Conservation (phyloP, 768 basidiomycete genomes). For the Lepiota brunneoincarnata region DNA sequence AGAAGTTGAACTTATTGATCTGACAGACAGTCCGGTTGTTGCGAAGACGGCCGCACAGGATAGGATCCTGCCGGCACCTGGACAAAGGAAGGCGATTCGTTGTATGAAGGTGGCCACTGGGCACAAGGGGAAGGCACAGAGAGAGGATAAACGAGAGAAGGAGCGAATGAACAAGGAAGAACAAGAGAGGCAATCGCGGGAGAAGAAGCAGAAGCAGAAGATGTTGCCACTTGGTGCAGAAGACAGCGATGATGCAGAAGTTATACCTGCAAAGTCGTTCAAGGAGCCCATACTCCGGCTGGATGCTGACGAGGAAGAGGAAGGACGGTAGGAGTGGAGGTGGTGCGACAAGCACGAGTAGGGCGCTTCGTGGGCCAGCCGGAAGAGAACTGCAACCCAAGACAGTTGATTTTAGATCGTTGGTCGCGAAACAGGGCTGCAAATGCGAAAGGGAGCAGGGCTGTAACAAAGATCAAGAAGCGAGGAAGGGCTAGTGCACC, state of each 20-base stretch:
- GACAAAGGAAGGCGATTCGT: background rate
- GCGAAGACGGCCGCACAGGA: background rate
- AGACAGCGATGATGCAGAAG: conserved; percentile 9
- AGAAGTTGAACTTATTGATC: conserved; percentile 1
- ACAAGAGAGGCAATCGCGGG: background rate
- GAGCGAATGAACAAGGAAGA: background rate
- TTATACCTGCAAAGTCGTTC: background rate
- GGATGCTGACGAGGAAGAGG: background rate
- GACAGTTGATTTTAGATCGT: too few species aligned
- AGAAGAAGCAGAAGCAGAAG: conserved; percentile 10
- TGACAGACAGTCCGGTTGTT: conserved; percentile 1
- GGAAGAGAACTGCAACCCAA: background rate
- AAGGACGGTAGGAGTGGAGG: background rate
- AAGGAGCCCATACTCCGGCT: background rate
- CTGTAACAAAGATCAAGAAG: conserved; percentile 24
- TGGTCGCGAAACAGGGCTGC: too few species aligned
- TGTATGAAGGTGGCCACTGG: background rate
- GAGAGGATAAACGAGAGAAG: background rate
- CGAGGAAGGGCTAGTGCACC: conserved; percentile 15
- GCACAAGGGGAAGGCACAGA: background rate
- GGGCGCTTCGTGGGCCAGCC: too few species aligned
- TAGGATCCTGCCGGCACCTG: background rate
- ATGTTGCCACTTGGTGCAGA: conserved; percentile 13
- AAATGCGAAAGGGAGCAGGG: conserved; percentile 14
- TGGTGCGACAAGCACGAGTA: too few species aligned